phyloP scores from a whole-genome alignment of 208 protist species.

The Wallacemonas sp. region DNA sequence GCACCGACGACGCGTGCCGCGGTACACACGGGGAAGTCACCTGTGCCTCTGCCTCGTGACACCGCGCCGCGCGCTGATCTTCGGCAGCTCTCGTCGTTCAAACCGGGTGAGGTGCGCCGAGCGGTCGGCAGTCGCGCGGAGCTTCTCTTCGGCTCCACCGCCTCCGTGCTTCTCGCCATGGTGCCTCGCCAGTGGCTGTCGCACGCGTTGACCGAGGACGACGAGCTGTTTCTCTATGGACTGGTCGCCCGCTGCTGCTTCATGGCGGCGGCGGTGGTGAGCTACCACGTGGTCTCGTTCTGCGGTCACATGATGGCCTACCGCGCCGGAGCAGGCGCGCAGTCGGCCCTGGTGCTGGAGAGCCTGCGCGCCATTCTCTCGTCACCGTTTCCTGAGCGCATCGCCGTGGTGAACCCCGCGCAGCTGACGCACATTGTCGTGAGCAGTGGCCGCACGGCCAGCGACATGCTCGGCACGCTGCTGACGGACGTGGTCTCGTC shows the following conservation, averaged over 20 bases:
- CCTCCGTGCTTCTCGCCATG: not conserved
- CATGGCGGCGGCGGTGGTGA: slow-evolving; percentile 33
- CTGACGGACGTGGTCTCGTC: slow-evolving; percentile 61
- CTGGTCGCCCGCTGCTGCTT: slow-evolving; percentile 48
- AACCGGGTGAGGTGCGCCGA: not conserved
- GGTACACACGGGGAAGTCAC: no score
- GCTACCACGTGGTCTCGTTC: slow-evolving; percentile 57
- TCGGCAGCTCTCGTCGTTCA: not conserved
- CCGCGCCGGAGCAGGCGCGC: slow-evolving; percentile 35
- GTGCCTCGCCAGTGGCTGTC: not conserved
- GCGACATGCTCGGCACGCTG: slow-evolving; percentile 42
- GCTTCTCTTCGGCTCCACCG: slow-evolving; percentile 1
- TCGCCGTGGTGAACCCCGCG: slow-evolving; percentile 48
- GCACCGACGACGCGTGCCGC: no score
- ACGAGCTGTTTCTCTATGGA: slow-evolving; percentile 24
- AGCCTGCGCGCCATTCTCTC: slow-evolving; percentile 39
- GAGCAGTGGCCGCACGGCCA: slow-evolving; percentile 37
- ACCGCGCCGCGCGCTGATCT: not conserved
- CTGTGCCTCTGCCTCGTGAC: no score
- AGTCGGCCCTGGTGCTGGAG: slow-evolving; percentile 37
- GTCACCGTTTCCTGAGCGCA: slow-evolving; percentile 46
- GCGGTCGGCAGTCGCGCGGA: not conserved
- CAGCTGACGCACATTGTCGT: slow-evolving; percentile 55
- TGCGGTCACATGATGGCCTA: slow-evolving; percentile 53
- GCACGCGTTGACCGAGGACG: not conserved